Evolutionary conservation across 192 early-diverging fungal species (phyloP).

Genomic region (Phlyctochytrium arcticum): DNA sequence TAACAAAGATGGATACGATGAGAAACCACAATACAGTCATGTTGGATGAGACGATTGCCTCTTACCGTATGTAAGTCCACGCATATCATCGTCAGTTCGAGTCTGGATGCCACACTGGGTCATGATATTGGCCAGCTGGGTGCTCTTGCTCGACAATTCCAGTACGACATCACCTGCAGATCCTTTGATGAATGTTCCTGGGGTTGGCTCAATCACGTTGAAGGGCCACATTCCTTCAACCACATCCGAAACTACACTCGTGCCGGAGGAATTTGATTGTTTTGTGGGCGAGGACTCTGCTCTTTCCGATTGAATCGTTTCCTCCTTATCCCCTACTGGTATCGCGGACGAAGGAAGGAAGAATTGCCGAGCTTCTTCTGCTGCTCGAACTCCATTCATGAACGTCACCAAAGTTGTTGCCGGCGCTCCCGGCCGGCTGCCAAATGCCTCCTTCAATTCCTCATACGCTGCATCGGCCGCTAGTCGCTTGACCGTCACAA

Average conservation of each 20-base stretch:
- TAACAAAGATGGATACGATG: neutral
- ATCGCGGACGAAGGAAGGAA: no score
- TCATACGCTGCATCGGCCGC: neutral
- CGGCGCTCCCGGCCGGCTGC: neutral
- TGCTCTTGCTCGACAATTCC: constrained; percentile 15
- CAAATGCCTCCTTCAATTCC: constrained; percentile 13
- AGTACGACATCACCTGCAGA: constrained; percentile 32
- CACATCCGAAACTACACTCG: constrained; percentile 1
- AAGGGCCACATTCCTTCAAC: constrained; percentile 40
- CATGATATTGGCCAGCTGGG: constrained; percentile 18
- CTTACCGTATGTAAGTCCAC: constrained; percentile 32
- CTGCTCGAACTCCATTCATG: constrained; percentile 12
- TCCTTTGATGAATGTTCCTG: constrained; percentile 23
- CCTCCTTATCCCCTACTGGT: no score
- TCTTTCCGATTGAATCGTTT: no score
- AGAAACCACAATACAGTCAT: neutral
- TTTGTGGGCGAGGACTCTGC: no score
- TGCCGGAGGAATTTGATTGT: no score
- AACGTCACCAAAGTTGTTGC: constrained; percentile 2
- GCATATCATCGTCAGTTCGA: constrained; percentile 26
- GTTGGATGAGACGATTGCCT: no score
- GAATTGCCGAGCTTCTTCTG: neutral
- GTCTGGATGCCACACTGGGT: constrained; percentile 19
- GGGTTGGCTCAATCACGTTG: constrained; percentile 24
- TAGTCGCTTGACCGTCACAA: constrained; percentile 28